phyloP scores from a whole-genome alignment of 2,329 filamentous ascomycete genomes.

The Colletotrichum siamense region DNA sequence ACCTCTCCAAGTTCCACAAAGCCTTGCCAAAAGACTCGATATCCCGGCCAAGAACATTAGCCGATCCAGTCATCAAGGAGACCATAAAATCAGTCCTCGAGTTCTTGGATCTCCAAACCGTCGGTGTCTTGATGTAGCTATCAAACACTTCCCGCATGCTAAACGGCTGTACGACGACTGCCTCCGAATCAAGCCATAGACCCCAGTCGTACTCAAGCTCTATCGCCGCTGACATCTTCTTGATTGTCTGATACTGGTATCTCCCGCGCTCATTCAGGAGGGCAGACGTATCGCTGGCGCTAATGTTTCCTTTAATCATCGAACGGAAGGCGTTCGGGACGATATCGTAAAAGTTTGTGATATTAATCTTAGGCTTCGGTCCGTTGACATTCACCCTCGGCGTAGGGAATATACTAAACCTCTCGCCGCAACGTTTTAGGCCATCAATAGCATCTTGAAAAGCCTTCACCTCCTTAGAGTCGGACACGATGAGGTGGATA shows the following conservation, averaged over 20 bases:
- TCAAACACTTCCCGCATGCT: neutral
- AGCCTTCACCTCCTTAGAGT: neutral
- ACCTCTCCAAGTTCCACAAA: constrained; percentile 8
- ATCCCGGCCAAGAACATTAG: neutral
- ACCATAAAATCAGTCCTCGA: neutral
- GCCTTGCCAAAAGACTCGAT: neutral
- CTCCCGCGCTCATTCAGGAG: neutral
- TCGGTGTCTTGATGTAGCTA: neutral
- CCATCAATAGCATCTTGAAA: neutral
- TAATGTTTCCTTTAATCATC: neutral
- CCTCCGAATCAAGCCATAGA: constrained; percentile 9
- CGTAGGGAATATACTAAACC: neutral
- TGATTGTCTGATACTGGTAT: constrained; percentile 10
- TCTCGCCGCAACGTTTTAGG: neutral
- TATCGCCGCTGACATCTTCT: constrained; percentile 3
- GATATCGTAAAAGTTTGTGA: constrained; percentile 8
- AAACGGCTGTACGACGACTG: constrained; percentile 8
- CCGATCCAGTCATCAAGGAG: neutral
- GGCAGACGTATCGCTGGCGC: neutral
- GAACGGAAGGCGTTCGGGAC: neutral
- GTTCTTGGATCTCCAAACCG: neutral
- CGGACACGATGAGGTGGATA: constrained; percentile 1
- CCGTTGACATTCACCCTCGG: neutral
- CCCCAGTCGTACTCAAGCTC: constrained; percentile 8
- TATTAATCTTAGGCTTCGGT: neutral